Evolutionary conservation across 371 early-diverging fungal species (phyloP).

Genomic region (Cokeromyces recurvatus): DNA sequence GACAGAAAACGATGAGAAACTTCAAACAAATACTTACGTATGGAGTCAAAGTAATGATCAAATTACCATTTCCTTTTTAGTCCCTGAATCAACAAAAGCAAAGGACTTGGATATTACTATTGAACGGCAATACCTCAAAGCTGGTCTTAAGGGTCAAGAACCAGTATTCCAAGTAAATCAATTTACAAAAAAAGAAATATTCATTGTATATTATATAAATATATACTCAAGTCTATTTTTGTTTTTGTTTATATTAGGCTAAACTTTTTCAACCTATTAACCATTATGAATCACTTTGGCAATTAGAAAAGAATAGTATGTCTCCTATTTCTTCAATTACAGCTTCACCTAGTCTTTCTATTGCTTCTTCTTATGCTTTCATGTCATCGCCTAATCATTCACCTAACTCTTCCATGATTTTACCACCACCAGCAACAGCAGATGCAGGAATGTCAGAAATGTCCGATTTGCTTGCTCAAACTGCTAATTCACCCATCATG

Average conservation of each 20-base stretch:
- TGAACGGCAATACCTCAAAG: constrained; percentile 35
- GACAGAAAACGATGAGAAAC: constrained; percentile 39
- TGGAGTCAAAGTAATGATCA: constrained; percentile 48
- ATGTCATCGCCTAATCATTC: constrained; percentile 45
- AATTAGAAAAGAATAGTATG: constrained; percentile 39
- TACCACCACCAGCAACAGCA: constrained; percentile 33
- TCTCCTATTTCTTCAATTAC: constrained; percentile 48
- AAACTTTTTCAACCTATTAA: constrained; percentile 44
- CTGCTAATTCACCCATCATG: constrained; percentile 27
- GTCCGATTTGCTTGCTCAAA: constrained; percentile 34
- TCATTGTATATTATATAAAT: too few species aligned
- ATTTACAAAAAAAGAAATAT: too few species aligned
- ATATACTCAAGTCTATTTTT: too few species aligned
- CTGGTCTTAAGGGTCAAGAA: constrained; percentile 42
- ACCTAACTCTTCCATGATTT: constrained; percentile 43
- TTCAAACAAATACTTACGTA: constrained; percentile 43
- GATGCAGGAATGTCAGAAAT: constrained; percentile 27
- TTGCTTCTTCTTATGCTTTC: constrained; percentile 53
- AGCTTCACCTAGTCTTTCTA: constrained; percentile 47
- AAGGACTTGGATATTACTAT: constrained; percentile 43
- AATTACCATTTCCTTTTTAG: constrained; percentile 47
- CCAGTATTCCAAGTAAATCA: constrained; percentile 43
- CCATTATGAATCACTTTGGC: constrained; percentile 47
- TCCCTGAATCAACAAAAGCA: constrained; percentile 35
- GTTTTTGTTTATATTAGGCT: constrained; percentile 21